phyloP scores from a whole-genome alignment of 106 monocot genomes.

The Triglochin maritima region DNA sequence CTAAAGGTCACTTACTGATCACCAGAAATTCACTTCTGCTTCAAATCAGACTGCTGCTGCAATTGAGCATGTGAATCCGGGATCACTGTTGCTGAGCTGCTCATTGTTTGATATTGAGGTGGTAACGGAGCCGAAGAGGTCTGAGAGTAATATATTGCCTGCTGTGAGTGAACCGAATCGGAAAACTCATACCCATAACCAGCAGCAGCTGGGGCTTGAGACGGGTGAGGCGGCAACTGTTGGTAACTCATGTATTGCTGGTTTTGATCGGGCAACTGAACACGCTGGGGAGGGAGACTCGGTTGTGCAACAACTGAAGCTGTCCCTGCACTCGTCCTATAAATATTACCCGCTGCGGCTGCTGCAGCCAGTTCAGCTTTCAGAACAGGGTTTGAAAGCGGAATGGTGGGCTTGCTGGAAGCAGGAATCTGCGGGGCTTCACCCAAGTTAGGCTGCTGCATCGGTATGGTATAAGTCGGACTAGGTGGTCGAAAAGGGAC shows the following conservation, averaged over 20 bases:
- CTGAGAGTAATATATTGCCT: conserved; percentile 43
- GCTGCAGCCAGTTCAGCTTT: conserved; percentile 1
- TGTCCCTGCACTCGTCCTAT: conserved; percentile 20
- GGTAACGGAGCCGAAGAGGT: conserved; percentile 12
- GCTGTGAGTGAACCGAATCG: background rate
- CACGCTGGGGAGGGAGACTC: conserved; percentile 1
- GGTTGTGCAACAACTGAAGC: background rate
- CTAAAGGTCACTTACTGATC: no score
- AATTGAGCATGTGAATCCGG: no score
- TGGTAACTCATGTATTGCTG: conserved; percentile 45
- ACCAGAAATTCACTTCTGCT: no score
- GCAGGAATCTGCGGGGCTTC: conserved; percentile 2
- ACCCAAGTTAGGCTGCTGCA: conserved; percentile 3
- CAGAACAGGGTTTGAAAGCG: conserved; percentile 5
- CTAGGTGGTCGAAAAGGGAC: conserved; percentile 31
- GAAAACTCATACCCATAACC: conserved; percentile 30
- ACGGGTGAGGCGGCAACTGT: conserved; percentile 46
- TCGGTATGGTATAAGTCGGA: conserved; percentile 24
- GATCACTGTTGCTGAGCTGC: no score
- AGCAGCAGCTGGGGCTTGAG: conserved; percentile 19
- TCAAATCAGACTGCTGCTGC: no score
- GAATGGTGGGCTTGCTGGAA: conserved; percentile 10
- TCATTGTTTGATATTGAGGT: conserved; percentile 35
- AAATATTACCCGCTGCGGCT: conserved; percentile 12
- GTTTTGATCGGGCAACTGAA: conserved; percentile 25